These are phyloP conservation scores for Phaseolus lunatus DNA, from an alignment of 306 rosid species.

Conservation along the genomic window DNA sequence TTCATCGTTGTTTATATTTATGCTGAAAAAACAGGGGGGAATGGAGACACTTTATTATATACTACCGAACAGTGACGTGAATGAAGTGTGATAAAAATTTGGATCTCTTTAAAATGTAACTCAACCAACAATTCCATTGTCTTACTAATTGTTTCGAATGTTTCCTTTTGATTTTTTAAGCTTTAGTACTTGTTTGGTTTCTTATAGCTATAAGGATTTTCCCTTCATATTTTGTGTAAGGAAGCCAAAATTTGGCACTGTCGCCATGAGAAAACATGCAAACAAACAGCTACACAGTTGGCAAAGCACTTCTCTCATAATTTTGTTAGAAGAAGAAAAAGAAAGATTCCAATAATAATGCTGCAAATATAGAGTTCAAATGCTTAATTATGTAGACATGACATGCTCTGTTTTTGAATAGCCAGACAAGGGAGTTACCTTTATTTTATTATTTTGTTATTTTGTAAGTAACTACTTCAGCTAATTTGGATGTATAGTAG, in stretches of 20 bases:
- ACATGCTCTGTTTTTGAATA: neutral
- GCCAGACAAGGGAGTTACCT: neutral
- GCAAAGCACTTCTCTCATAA: neutral
- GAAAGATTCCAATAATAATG: neutral
- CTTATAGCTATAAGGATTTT: neutral
- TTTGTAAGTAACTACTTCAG: conserved; percentile 12
- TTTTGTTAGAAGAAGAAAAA: neutral
- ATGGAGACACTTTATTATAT: too few relatives aligned
- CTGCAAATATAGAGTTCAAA: conserved; percentile 14
- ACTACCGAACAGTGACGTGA: neutral
- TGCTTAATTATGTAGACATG: conserved; percentile 10
- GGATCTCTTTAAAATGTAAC: too few relatives aligned
- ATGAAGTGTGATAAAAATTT: neutral
- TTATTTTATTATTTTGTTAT: conserved; percentile 13
- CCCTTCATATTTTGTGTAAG: neutral
- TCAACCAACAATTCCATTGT: neutral
- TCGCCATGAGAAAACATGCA: neutral
- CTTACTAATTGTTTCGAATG: neutral
- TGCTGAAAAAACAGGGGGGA: neutral
- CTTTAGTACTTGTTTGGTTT: neutral
- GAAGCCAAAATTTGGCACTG: neutral
- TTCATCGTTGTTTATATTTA: neutral
- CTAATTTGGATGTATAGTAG: neutral
- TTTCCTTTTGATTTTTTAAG: neutral
- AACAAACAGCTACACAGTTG: neutral